Evolutionary conservation across 805 yeast genomes (phyloP).

Genomic region (Zygoascus biomembranicola): DNA sequence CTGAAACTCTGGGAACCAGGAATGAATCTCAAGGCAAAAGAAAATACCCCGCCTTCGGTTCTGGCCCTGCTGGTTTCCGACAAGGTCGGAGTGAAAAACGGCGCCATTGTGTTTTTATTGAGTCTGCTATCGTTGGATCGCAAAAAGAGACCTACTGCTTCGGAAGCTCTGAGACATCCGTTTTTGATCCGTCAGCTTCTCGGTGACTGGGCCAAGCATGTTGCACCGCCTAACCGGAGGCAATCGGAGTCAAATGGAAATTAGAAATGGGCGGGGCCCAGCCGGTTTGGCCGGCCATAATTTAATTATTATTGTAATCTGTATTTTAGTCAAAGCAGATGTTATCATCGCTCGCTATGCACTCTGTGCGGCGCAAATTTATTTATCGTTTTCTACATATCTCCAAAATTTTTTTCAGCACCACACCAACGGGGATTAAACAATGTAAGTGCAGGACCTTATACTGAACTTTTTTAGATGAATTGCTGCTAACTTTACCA

Average conservation of each 20-base stretch:
- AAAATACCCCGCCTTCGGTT: neutral
- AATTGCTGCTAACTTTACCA: constrained; percentile 2
- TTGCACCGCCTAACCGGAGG: neutral
- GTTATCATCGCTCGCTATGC: too few relatives aligned
- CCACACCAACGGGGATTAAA: neutral
- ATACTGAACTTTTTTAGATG: neutral
- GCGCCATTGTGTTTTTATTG: neutral
- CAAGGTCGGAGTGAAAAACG: neutral
- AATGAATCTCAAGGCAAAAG: neutral
- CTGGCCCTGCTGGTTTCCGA: neutral
- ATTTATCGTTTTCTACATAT: neutral
- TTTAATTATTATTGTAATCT: neutral
- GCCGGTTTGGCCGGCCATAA: neutral
- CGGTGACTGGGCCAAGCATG: neutral
- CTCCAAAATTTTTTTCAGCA: neutral
- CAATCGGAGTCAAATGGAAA: neutral
- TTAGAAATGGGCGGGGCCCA: neutral
- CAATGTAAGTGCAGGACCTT: neutral
- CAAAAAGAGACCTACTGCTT: neutral
- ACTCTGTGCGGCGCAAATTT: neutral
- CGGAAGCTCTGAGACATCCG: neutral
- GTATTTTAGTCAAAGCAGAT: neutral
- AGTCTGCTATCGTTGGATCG: neutral
- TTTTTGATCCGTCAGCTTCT: neutral
- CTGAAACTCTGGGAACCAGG: neutral